Percentiles rank a stretch among this genome's conserved stretches.
phyloP scores from a whole-genome alignment of 371 early-diverging fungal genomes.

The Zopfochytrium polystomum region DNA sequence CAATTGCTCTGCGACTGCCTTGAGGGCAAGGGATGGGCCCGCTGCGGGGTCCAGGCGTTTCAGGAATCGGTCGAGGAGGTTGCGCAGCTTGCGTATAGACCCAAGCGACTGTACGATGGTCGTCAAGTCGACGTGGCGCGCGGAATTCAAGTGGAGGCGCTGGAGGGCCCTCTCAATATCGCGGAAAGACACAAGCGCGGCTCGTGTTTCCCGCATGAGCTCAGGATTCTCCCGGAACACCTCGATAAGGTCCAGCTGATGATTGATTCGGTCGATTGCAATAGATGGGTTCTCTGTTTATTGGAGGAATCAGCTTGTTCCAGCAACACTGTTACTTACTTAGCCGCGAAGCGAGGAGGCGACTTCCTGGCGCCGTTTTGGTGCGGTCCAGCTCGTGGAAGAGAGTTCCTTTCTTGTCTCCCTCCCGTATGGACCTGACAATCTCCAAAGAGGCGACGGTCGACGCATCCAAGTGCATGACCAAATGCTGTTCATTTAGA shows the following conservation, averaged over 20 bases:
- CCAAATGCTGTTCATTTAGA: slow-evolving; percentile 16
- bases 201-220: slow-evolving; percentile 21
- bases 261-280: slow-evolving; percentile 33
- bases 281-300: slow-evolving; percentile 39
- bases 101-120: slow-evolving; percentile 26
- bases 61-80: background rate
- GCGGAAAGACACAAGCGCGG: slow-evolving; percentile 15
- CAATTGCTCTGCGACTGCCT: background rate
- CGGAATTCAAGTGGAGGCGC: slow-evolving; percentile 30
- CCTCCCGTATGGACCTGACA: slow-evolving; percentile 35
- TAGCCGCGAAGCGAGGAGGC: slow-evolving; percentile 69
- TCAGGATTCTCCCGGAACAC: slow-evolving; percentile 26
- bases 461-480: slow-evolving; percentile 49
- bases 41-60: no score
- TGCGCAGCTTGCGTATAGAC: slow-evolving; percentile 1
- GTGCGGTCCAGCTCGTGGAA: slow-evolving; percentile 70
- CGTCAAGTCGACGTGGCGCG: slow-evolving; percentile 26
- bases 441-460: slow-evolving; percentile 53
- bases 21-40: no score
- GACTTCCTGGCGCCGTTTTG: slow-evolving; percentile 73
- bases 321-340: slow-evolving; percentile 20
- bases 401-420: slow-evolving; percentile 55
- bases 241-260: slow-evolving; percentile 35
- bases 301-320: slow-evolving; percentile 1
- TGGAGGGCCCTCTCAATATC: slow-evolving; percentile 44